Conservation (phyloP, 805 yeast species). For the Debaryomyces maramus region DNA sequence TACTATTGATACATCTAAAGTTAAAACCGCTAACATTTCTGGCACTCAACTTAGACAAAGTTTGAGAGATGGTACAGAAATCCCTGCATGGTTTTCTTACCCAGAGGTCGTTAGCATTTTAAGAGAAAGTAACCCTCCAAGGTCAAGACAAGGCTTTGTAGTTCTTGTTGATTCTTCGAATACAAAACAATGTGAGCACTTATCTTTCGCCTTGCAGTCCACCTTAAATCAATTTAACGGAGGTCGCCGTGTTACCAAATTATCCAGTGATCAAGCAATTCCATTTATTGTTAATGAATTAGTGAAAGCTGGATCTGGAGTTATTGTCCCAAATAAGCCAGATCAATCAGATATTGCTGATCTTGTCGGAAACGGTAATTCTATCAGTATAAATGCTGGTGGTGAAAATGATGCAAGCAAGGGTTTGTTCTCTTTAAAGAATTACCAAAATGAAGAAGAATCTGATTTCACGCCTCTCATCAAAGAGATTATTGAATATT, state of each 20-base stretch:
- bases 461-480: constrained; percentile 48
- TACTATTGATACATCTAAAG: constrained; percentile 73
- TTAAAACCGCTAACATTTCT: constrained; percentile 82
- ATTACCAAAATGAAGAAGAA: constrained; percentile 7
- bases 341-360: constrained; percentile 60
- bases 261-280: constrained; percentile 35
- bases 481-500: constrained; percentile 66
- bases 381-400: constrained; percentile 40
- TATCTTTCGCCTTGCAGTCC: constrained; percentile 83
- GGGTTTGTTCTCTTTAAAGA: constrained; percentile 13
- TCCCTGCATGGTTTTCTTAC: constrained; percentile 96
- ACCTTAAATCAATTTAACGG: constrained; percentile 88
- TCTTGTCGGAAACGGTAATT: constrained; percentile 53
- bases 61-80: constrained; percentile 79
- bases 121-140: constrained; percentile 91
- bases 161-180: constrained; percentile 59
- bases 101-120: constrained; percentile 92
- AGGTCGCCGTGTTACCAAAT: constrained; percentile 72
- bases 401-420: constrained; percentile 12
- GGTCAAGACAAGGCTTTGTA: constrained; percentile 86
- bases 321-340: constrained; percentile 54
- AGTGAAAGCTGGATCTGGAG: constrained; percentile 89
- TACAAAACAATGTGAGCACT: constrained; percentile 41
- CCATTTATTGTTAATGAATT: constrained; percentile 72
- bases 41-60: constrained; percentile 93